Percentiles rank a stretch among this genome's conserved stretches.
phyloP scores from a whole-genome alignment of 768 basidiomycete genomes.

The Gloeostereum incarnatum region DNA sequence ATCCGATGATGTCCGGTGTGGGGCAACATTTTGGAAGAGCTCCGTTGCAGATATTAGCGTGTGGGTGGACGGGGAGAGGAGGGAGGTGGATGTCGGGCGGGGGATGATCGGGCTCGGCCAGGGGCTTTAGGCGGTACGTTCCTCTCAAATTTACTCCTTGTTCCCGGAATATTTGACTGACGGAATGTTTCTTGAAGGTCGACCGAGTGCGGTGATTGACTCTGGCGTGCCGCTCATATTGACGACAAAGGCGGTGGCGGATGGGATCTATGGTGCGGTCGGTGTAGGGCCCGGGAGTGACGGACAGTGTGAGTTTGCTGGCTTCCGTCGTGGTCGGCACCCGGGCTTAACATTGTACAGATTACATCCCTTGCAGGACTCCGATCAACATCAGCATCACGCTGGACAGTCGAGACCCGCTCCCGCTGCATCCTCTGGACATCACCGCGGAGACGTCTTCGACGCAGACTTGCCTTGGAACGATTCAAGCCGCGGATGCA shows the following conservation, averaged over 20 bases:
- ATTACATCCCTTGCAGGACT: conserved; percentile 64
- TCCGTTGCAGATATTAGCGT: conserved; percentile 2
- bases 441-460: too few species aligned
- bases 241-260: conserved; percentile 48
- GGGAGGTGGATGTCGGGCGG: neutral
- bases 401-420: conserved; percentile 42
- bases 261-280: conserved; percentile 71
- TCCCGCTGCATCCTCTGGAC: conserved; percentile 69
- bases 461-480: neutral
- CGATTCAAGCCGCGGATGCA: conserved; percentile 35
- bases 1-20: conserved; percentile 12
- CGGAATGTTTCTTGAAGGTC: conserved; percentile 14
- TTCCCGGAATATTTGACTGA: too few species aligned
- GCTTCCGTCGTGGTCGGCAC: conserved; percentile 1
- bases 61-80: neutral
- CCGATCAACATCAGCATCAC: conserved; percentile 68
- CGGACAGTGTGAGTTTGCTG: conserved; percentile 48
- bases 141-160: too few species aligned
- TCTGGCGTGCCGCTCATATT: conserved; percentile 62
- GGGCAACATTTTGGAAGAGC: conserved; percentile 56
- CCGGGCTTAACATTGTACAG: conserved; percentile 21
- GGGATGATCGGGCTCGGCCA: too few species aligned
- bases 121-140: too few species aligned
- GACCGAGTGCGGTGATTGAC: conserved; percentile 65
- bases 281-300: conserved; percentile 49